Percentiles rank a stretch among this genome's conserved stretches.
These are phyloP conservation scores for Alternaria infectoria DNA, from an alignment of 2,329 filamentous ascomycete genomes.

Conservation along the genomic window DNA sequence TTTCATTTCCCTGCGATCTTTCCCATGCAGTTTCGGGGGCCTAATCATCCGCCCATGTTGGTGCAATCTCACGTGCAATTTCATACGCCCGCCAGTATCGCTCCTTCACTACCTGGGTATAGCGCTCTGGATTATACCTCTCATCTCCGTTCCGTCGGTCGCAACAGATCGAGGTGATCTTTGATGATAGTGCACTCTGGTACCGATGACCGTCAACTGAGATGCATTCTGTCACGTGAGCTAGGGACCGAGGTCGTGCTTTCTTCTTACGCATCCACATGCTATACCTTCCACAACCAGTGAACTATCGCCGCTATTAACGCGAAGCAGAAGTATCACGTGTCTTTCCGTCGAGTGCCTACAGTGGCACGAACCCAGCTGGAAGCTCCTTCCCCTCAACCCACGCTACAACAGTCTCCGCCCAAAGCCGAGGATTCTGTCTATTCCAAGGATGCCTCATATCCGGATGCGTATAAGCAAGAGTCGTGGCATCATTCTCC, in stretches of 20 bases:
- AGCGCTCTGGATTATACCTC: background rate
- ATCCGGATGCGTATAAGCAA: background rate
- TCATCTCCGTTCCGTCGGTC: background rate
- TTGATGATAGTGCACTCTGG: background rate
- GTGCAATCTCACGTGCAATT: conserved; percentile 8
- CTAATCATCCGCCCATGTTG: background rate
- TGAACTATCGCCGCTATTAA: too few relatives aligned
- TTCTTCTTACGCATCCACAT: background rate
- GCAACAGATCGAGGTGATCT: background rate
- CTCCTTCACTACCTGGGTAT: conserved; percentile 1
- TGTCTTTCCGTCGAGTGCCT: background rate
- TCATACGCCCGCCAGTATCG: conserved; percentile 1
- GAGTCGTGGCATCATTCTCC: background rate
- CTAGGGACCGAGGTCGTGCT: background rate
- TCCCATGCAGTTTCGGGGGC: background rate
- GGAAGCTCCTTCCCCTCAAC: background rate
- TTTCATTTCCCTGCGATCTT: background rate
- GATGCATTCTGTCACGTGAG: background rate
- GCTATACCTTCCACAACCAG: background rate
- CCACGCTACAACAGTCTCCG: background rate
- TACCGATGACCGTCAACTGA: background rate
- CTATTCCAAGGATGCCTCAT: background rate
- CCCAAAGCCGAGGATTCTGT: background rate
- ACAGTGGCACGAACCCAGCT: background rate
- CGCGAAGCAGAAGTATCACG: too few relatives aligned